A percentile compares a stretch with the other conserved stretches of the same genome.
These are phyloP conservation scores for Herpotrichia juniperi DNA, from an alignment of 2,329 filamentous ascomycete species.

Conservation along the genomic window DNA sequence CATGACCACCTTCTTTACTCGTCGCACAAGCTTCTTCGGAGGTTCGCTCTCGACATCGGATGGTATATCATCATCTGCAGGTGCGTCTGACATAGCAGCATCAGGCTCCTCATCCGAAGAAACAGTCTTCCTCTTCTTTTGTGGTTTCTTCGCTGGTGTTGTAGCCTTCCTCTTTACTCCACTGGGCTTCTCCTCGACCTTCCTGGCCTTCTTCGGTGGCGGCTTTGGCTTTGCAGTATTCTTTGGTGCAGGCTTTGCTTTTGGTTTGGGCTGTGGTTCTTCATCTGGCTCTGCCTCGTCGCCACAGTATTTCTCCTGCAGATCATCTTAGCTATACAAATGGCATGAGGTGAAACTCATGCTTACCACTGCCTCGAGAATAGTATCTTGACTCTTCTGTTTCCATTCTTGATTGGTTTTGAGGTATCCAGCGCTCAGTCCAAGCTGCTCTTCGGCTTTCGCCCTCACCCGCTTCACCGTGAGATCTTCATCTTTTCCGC, in stretches of 20 bases:
- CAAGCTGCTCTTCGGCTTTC: conserved; percentile 58
- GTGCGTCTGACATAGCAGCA: conserved; percentile 22
- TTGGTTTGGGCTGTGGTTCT: conserved; percentile 2
- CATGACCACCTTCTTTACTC: conserved; percentile 31
- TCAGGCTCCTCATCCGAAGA: conserved; percentile 40
- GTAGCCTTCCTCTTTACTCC: conserved; percentile 41
- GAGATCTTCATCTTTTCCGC: conserved; percentile 56
- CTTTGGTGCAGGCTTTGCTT: conserved; percentile 19
- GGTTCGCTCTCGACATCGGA: conserved; percentile 36
- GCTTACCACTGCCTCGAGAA: conserved; percentile 38
- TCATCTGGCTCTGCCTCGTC: conserved; percentile 27
- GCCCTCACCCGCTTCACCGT: conserved; percentile 64
- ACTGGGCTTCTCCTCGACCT: conserved; percentile 14
- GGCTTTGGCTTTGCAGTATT: conserved; percentile 29
- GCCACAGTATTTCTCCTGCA: conserved; percentile 34
- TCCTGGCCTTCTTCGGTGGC: conserved; percentile 28
- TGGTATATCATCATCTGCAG: conserved; percentile 9
- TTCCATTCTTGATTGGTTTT: conserved; percentile 62
- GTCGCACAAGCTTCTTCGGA: conserved; percentile 19
- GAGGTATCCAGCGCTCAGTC: conserved; percentile 60
- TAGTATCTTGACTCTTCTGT: conserved; percentile 53
- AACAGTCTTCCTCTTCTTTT: conserved; percentile 36
- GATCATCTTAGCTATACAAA: conserved; percentile 6
- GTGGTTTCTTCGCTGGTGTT: conserved; percentile 32
- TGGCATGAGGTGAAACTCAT: not conserved